Base-by-base conservation (phyloP, 2,329 filamentous ascomycete species). In the Hypocreales sp. region DNA sequence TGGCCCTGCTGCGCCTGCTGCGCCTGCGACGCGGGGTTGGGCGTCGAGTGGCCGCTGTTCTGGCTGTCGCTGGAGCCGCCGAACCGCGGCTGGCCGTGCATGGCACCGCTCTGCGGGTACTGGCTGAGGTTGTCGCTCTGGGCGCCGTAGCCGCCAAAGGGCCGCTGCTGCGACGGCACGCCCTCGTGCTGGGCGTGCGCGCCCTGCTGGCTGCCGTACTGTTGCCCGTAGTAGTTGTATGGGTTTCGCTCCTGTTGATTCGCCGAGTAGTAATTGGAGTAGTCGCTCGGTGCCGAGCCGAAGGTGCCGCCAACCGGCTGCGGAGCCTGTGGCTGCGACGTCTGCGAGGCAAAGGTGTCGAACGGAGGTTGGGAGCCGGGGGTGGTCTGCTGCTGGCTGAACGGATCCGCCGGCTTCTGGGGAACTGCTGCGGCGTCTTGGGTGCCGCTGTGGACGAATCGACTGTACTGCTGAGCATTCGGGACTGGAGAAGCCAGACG, bases 21-120 rank as follows among this genome's bases (percentile, higher is more conserved):
- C 25, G 55, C 57, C 45, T 69, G 67, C 8, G 58, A 56, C 22
- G 76, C 65, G 16, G 86, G 84, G 57, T 92, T 90, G 20, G 87
- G 86, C 3, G 86, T 94, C 43, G 79, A 87, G 51, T 90, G 79
- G 24, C 84, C 87, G 48, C 83, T 93, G 58, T 78, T 83, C 44
- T 84, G 80, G 35, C 70, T 67, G 30, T 92, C 83, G 33, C 64
- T 56, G 17, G 61, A 60, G 37, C 58, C 60, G 17, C 64, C 64
- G 24, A 74, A 76, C 28, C 72, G 67, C 5, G 70, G 66, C 37
- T 64, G 66, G 48, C 56, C 74, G 35, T 58, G 55, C 23, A 53
- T 42, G 17, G 45, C 40, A 40, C 76, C 78, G 48, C 73, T 80
- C 49, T 86, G 81, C 21, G 78, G 73, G 48, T 83, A 84, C 44